Evolutionary conservation across 164 flowering plant genomes (phyloP).

Genomic region (Vitis rotundifolia): DNA sequence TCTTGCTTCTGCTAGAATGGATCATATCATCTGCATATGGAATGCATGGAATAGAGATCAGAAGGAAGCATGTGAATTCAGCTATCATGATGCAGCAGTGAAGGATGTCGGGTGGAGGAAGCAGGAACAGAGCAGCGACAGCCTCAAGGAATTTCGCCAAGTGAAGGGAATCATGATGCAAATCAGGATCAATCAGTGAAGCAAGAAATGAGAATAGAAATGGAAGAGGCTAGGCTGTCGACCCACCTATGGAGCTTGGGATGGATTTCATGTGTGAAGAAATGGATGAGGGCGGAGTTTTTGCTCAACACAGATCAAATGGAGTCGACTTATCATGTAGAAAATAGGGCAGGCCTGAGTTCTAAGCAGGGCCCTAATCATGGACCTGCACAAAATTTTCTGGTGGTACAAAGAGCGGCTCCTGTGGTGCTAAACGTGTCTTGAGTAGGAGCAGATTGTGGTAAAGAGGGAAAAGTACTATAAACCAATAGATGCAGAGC

Average conservation of each 20-base stretch:
- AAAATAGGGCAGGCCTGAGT: constrained; percentile 49
- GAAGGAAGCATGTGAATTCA: constrained; percentile 52
- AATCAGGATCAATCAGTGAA: constrained; percentile 38
- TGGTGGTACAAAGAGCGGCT: too few species aligned
- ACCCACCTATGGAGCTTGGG: constrained; percentile 46
- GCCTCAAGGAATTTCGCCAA: constrained; percentile 35
- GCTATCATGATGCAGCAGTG: constrained; percentile 70
- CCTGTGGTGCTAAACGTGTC: too few species aligned
- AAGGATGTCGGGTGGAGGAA: constrained; percentile 86
- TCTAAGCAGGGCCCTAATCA: too few species aligned
- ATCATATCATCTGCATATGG: constrained; percentile 73
- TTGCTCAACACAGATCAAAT: constrained; percentile 49
- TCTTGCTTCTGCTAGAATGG: constrained; percentile 98
- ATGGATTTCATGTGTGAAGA: constrained; percentile 75
- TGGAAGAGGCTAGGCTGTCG: constrained; percentile 39
- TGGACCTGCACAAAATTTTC: too few species aligned
- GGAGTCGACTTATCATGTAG: constrained; percentile 71
- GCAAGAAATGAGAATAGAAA: constrained; percentile 65
- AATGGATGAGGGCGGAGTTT: constrained; percentile 57
- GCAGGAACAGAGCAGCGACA: constrained; percentile 44
- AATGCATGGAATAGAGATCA: constrained; percentile 78
- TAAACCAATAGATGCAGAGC: constrained; percentile 37
- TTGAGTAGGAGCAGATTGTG: constrained; percentile 91
- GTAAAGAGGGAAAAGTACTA: constrained; percentile 86
- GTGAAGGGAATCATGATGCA: constrained; percentile 37